Percentiles rank a stretch among this genome's conserved stretches.
These are phyloP conservation scores for Candida chilensis DNA, from an alignment of 805 yeast genomes.

Conservation along the genomic window DNA sequence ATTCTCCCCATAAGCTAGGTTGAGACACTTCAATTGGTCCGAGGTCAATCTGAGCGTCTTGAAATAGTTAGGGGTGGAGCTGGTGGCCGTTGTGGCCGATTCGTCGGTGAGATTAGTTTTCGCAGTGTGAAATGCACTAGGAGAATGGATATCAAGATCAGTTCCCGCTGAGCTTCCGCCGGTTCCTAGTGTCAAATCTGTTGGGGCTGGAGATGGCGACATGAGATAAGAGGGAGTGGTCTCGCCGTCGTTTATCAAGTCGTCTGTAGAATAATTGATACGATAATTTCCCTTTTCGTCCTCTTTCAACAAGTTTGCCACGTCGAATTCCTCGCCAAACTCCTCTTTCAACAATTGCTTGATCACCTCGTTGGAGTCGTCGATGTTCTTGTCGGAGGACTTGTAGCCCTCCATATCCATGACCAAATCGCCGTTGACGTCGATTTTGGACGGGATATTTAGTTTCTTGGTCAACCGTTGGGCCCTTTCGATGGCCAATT, in stretches of 20 bases:
- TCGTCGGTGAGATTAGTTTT: conserved; percentile 2
- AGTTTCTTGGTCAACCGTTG: conserved; percentile 56
- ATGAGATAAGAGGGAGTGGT: neutral
- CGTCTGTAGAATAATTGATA: conserved; percentile 18
- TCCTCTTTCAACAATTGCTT: conserved; percentile 71
- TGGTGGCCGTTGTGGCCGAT: conserved; percentile 5
- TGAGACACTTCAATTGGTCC: conserved; percentile 72
- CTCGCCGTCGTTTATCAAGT: too few relatives aligned
- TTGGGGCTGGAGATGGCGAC: neutral
- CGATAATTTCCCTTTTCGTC: conserved; percentile 65
- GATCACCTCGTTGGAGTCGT: conserved; percentile 68
- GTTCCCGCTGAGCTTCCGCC: too few relatives aligned
- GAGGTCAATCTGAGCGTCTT: conserved; percentile 87
- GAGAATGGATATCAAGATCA: too few relatives aligned
- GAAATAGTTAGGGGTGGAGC: conserved; percentile 38
- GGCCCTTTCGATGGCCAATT: conserved; percentile 47
- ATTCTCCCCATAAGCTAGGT: conserved; percentile 73
- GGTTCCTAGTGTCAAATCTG: too few relatives aligned
- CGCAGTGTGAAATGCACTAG: too few relatives aligned
- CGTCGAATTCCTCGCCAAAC: conserved; percentile 43
- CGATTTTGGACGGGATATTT: conserved; percentile 82
- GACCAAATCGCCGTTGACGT: conserved; percentile 81
- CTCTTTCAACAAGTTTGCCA: conserved; percentile 35
- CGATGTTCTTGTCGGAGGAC: conserved; percentile 70
- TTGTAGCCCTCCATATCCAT: conserved; percentile 95